Evolutionary conservation across 2,329 filamentous ascomycete genomes (phyloP), one percentile per base, ranked within the genome.

Genomic region (Xylaria sp.): DNA sequence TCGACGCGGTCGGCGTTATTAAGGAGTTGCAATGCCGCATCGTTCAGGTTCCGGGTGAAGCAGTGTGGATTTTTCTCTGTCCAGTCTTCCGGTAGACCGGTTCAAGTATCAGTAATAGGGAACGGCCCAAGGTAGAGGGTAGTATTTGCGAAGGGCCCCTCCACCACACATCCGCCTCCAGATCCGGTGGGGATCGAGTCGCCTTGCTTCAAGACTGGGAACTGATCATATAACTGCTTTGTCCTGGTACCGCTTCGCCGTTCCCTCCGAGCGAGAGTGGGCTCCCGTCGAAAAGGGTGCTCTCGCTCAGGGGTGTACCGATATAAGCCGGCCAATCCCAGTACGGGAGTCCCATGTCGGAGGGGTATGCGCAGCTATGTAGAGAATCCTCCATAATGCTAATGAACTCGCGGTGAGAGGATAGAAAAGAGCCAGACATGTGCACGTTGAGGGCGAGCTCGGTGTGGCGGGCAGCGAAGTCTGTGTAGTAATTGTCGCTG

Each of bases 361-460:
- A 27, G 2, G 34, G 34, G 6, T 36, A 36, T 7, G 3, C 34
- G 34, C 34, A 36, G 34, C 7, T 36, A 36, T 36, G 34, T 6
- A 36, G 34, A 36, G 34, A 36, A 11, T 36, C 34, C 19, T 56
- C 34, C 34, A 42, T 56, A 19, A 39, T 19, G 5, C 14, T 4
- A 39, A 56, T 5, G 54, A 39, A 39, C 32, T 56, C 32, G 19
- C 32, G 32, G 7, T 56, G 54, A 14, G 8, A 36, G 32, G 54
- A 42, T 24, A 56, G 54, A 6, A 56, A 56, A 21, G 17, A 39
- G 32, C 54, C 54, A 8, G 54, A 56, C 32, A 56, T 39, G 54
- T 56, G 54, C 2, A 56, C 32, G 34, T 39, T 21, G 19, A 27
- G 54, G 6, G 54, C 19, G 1, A 39, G 17, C 17, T 21, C 19